Evolutionary conservation across 805 yeast genomes (phyloP).

Genomic region (Candida boidinii): DNA sequence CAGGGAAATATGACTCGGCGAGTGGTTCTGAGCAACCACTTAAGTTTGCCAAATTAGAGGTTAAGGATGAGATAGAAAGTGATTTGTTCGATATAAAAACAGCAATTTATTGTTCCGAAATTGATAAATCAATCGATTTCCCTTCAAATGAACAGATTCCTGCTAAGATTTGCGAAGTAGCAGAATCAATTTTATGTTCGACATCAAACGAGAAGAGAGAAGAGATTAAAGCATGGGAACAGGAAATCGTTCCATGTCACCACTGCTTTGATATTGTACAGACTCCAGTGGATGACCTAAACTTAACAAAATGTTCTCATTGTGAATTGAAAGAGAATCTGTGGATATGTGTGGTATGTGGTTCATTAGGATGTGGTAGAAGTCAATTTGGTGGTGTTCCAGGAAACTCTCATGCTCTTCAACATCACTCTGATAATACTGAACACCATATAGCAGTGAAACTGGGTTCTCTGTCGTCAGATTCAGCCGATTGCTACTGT

Average conservation of each 20-base stretch:
- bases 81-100: conserved; percentile 47
- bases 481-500: conserved; percentile 82
- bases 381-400: conserved; percentile 88
- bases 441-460: conserved; percentile 83
- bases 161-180: conserved; percentile 22
- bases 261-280: conserved; percentile 60
- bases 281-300: conserved; percentile 13
- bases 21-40: conserved; percentile 23
- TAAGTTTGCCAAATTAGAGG: conserved; percentile 59
- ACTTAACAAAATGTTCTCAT: conserved; percentile 36
- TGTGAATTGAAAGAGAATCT: conserved; percentile 70
- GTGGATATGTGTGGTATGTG: conserved; percentile 92
- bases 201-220: conserved; percentile 52
- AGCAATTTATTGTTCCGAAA: conserved; percentile 29
- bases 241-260: conserved; percentile 70
- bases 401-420: conserved; percentile 89
- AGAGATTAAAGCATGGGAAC: conserved; percentile 88
- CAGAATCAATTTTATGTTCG: conserved; percentile 40
- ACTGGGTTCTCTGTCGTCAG: conserved; percentile 76
- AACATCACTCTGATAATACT: conserved; percentile 45
- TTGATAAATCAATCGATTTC: conserved; percentile 20
- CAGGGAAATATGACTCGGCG: conserved; percentile 13
- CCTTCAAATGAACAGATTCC: conserved; percentile 21
- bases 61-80: conserved; percentile 53
- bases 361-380: conserved; percentile 90